Conservation (phyloP, 139 green algal genomes). For the Edaphochlamys debaryana region DNA sequence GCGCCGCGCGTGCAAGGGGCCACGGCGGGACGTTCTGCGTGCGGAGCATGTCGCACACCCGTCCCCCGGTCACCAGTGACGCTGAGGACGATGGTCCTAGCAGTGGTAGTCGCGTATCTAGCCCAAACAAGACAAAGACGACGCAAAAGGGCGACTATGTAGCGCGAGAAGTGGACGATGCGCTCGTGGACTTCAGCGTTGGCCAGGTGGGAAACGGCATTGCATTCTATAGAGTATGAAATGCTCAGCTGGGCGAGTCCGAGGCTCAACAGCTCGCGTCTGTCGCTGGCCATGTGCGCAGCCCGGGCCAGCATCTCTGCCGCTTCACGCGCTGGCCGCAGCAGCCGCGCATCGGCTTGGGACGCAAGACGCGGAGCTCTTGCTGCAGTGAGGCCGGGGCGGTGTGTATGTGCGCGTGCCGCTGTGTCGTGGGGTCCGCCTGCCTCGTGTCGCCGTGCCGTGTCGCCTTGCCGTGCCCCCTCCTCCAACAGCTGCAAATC, state of each 20-base stretch:
- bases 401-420: neutral
- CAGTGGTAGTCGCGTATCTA: no score
- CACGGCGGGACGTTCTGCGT: no score
- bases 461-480: neutral
- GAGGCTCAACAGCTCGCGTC: neutral
- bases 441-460: neutral
- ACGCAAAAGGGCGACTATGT: slow-evolving; percentile 38
- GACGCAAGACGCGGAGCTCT: slow-evolving; percentile 10
- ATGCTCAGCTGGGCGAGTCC: neutral
- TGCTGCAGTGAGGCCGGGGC: slow-evolving; percentile 44
- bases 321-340: slow-evolving; percentile 33
- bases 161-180: slow-evolving; percentile 22
- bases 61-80: no score
- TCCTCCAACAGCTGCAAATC: neutral
- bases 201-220: slow-evolving; percentile 38
- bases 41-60: no score
- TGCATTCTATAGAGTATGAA: no score
- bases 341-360: slow-evolving; percentile 42
- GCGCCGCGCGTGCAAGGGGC: no score
- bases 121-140: no score
- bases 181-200: slow-evolving; percentile 36
- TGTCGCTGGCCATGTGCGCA: neutral
- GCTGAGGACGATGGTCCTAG: no score
- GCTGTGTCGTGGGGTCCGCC: neutral
- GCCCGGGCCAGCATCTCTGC: slow-evolving; percentile 37